These are phyloP conservation scores for Solanum hybrid DNA, from an alignment of 305 asterid species.

Conservation along the genomic window DNA sequence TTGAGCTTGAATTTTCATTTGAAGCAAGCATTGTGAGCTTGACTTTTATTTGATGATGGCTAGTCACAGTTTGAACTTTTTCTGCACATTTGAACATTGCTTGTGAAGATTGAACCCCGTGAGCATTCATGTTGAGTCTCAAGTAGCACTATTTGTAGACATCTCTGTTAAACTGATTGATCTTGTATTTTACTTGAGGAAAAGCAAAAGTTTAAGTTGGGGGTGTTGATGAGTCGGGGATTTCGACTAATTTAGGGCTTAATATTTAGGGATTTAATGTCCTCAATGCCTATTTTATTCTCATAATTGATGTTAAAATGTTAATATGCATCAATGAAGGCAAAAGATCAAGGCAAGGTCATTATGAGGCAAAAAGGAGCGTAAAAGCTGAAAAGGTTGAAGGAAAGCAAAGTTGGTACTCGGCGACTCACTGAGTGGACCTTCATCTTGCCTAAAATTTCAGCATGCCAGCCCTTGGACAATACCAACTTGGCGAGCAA, in stretches of 20 bases:
- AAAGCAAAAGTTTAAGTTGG: neutral
- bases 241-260: neutral
- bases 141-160: neutral
- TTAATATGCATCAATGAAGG: neutral
- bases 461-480: neutral
- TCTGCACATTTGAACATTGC: neutral
- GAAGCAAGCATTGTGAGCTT: neutral
- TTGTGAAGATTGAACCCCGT: neutral
- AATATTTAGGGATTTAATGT: neutral
- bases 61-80: neutral
- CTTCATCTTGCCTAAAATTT: neutral
- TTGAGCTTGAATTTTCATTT: neutral
- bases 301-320: neutral
- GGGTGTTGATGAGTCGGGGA: neutral
- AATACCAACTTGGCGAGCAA: neutral
- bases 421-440: neutral
- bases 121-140: neutral
- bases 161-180: neutral
- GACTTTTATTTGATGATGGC: neutral
- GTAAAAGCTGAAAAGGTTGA: neutral
- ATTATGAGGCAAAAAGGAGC: neutral
- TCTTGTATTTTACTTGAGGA: neutral
- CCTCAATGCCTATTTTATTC: neutral
- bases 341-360: neutral
- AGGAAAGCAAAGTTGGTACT: neutral